Evolutionary conservation across 257 asterid species (phyloP).

Genomic region (Gardenia jasminoides): DNA sequence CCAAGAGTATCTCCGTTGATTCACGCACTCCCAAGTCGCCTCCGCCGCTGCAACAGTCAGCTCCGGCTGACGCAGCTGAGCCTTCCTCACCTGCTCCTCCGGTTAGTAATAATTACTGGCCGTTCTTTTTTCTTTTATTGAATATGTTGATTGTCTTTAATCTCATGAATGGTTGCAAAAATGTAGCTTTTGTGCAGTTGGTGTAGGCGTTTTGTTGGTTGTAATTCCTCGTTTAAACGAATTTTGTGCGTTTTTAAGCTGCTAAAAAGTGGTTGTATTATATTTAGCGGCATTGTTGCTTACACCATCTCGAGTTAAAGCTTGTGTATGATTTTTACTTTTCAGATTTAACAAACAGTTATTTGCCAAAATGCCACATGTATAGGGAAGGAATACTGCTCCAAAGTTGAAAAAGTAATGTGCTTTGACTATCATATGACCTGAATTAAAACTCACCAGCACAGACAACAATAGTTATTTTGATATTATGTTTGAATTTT

Average conservation of each 20-base stretch:
- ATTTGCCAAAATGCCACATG: not conserved
- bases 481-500: not conserved
- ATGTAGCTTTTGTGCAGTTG: not conserved
- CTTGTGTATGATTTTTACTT: not conserved
- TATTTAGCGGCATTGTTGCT: not conserved
- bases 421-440: not conserved
- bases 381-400: not conserved
- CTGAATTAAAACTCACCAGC: not conserved
- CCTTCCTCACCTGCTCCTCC: constrained; percentile 22
- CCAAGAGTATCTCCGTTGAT: constrained; percentile 32
- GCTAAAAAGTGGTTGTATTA: not conserved
- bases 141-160: not conserved
- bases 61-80: constrained; percentile 32
- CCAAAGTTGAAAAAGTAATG: not conserved
- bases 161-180: too few species aligned
- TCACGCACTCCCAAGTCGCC: constrained; percentile 33
- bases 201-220: too few species aligned
- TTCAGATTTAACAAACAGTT: not conserved
- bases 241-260: not conserved
- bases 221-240: not conserved
- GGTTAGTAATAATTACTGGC: constrained; percentile 31
- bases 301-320: not conserved
- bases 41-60: constrained; percentile 13
- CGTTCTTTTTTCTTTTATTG: not conserved
- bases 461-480: not conserved